Evolutionary conservation across 208 protist species (phyloP), one percentile per base, ranked within the genome.

Genomic region (Angomonas desouzai): DNA sequence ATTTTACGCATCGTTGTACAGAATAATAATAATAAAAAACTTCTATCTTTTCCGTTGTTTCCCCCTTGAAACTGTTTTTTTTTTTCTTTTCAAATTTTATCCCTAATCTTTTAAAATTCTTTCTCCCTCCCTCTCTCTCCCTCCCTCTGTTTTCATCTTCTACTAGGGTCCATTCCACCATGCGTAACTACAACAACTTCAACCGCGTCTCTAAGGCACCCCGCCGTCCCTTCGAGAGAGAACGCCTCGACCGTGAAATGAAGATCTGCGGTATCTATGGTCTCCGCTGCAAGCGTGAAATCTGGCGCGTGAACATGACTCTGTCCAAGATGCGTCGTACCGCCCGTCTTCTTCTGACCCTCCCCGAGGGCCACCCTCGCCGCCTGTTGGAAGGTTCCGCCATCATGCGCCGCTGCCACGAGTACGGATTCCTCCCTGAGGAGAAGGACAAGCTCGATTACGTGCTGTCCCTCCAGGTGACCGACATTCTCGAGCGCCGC

Each of bases 371-470:
- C 77, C 93, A 99, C 78, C 84, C 87, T 58, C 89, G 91, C 38
- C 95, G 97, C 51, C 76, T 96, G 53, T 98, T 99, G 29, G 98
- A 99, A 89, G 99, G 99, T 77, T 72, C 91, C 48, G 98, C 99
- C 47, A 96, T 99, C 47, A 97, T 99, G 69, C 96, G 98, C 83
- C 95, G 98, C 78, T 97, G 99, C 70, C 88, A 98, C 77, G 93
- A 97, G 70, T 89, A 99, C 65, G 99, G 98, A 69, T 93, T 99
- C 71, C 94, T 99, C 40, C 91, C 98, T 34, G 98, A 99, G 79
- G 87, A 90, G 53, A 98, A 99, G 89, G 92, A 98, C 86, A 98
- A 99, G 77, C 97, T 99, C 68, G 99, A 99, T 98, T 99, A 99
- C 90, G 98, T 99, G 62, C 98, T 99, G 27, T 96, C 91, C 38